These are phyloP conservation scores for Madurella mycetomatis DNA, from an alignment of 2,329 filamentous ascomycete species.

Conservation along the genomic window DNA sequence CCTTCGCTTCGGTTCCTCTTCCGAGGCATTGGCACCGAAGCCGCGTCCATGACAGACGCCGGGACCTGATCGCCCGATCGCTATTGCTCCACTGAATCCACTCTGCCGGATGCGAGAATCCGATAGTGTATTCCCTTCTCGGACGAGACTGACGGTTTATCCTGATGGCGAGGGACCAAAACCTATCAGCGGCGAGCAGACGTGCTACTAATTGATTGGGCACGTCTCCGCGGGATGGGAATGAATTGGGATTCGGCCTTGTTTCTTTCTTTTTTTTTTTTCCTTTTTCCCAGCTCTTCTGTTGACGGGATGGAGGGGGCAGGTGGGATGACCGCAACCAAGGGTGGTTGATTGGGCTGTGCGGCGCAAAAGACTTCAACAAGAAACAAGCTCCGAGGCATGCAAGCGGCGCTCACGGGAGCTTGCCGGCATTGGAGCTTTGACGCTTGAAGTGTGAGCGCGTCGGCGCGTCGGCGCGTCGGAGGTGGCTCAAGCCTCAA, in stretches of 20 bases:
- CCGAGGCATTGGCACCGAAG: constrained; percentile 6
- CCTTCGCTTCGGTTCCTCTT: constrained; percentile 18
- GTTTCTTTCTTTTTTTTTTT: constrained; percentile 1
- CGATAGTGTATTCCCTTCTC: neutral
- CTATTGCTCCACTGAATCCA: neutral
- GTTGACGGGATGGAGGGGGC: neutral
- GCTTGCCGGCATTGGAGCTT: constrained; percentile 5
- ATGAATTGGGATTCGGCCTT: constrained; percentile 2
- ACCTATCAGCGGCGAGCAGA: constrained; percentile 14
- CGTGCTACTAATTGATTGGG: constrained; percentile 21
- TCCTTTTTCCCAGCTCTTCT: constrained; percentile 1
- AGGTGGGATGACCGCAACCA: too few relatives aligned
- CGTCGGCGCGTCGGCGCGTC: constrained; percentile 18
- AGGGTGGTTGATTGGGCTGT: constrained; percentile 7
- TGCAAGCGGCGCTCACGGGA: constrained; percentile 7
- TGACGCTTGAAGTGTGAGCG: constrained; percentile 5
- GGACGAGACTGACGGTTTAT: neutral
- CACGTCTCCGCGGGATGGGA: constrained; percentile 8
- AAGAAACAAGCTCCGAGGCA: constrained; percentile 7
- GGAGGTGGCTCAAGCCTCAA: constrained; percentile 12
- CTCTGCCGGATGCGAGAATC: neutral
- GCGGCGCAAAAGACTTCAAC: constrained; percentile 1
- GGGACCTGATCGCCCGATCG: neutral
- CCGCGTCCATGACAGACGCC: constrained; percentile 10
- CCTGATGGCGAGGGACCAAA: neutral